Percentiles rank a stretch among this genome's conserved stretches.
phyloP scores from a whole-genome alignment of 2,329 filamentous ascomycete species.

The Colletotrichum gigasporum region DNA sequence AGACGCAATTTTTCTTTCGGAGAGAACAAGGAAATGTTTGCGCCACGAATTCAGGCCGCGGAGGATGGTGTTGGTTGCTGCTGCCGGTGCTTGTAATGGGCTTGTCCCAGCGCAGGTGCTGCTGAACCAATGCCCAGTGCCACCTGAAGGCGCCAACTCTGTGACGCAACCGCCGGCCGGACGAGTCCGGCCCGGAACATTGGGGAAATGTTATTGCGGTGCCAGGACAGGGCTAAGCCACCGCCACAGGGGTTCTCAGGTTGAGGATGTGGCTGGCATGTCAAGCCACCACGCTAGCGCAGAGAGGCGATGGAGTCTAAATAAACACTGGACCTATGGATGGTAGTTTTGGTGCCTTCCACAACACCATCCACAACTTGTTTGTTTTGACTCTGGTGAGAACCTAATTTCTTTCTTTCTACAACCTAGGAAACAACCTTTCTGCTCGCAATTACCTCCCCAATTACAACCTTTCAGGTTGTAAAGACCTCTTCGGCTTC shows the following conservation, averaged over 20 bases:
- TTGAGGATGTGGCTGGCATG: background rate
- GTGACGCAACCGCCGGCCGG: conserved; percentile 31
- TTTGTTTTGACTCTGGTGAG: too few species aligned
- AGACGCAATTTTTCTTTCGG: background rate
- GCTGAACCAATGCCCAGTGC: background rate
- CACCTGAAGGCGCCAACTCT: conserved; percentile 28
- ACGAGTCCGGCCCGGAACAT: background rate
- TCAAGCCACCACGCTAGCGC: too few species aligned
- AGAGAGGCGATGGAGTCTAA: too few species aligned
- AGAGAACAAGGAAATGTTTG: background rate
- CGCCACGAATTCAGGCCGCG: background rate
- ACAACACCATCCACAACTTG: too few species aligned
- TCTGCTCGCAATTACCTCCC: too few species aligned
- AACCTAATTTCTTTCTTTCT: too few species aligned
- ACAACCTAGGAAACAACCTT: too few species aligned
- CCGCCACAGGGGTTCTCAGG: background rate
- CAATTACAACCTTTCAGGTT: too few species aligned
- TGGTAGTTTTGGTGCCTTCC: too few species aligned
- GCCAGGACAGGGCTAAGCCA: conserved; percentile 2
- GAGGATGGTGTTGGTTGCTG: background rate
- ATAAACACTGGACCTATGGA: too few species aligned
- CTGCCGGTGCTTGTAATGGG: background rate
- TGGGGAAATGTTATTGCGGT: conserved; percentile 11
- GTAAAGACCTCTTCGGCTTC: too few species aligned
- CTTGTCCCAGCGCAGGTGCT: conserved; percentile 15